These are phyloP conservation scores for Fusarium camptoceras DNA, from an alignment of 2,329 filamentous ascomycete species.

Conservation along the genomic window DNA sequence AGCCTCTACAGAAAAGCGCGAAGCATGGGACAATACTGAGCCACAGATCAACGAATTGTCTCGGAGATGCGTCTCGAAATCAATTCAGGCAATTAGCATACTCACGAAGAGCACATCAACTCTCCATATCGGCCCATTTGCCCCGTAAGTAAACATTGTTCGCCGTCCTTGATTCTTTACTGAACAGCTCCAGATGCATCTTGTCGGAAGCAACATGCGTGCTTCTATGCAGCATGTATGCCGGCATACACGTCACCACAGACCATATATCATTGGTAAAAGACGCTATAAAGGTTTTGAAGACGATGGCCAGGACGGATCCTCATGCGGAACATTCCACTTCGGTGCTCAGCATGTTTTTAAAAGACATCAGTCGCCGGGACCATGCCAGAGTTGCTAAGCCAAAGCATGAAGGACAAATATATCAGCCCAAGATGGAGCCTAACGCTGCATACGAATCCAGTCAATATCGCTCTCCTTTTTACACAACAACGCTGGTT, in stretches of 20 bases:
- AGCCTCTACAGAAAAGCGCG: constrained; percentile 45
- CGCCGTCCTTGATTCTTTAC: neutral
- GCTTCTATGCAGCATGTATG: constrained; percentile 68
- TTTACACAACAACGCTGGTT: neutral
- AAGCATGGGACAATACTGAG: neutral
- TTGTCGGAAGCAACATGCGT: constrained; percentile 67
- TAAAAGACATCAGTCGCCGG: constrained; percentile 31
- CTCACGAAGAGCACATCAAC: constrained; percentile 61
- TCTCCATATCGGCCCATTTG: constrained; percentile 65
- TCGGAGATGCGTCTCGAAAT: constrained; percentile 50
- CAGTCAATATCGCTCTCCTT: constrained; percentile 12
- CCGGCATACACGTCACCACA: constrained; percentile 59
- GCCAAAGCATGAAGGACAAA: neutral
- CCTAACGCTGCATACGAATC: neutral
- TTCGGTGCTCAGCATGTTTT: constrained; percentile 63
- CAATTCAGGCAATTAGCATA: constrained; percentile 59
- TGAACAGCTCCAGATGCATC: constrained; percentile 61
- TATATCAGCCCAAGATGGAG: neutral
- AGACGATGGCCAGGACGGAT: constrained; percentile 61
- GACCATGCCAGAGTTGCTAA: neutral
- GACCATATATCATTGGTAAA: constrained; percentile 55
- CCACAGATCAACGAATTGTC: constrained; percentile 60
- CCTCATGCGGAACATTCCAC: constrained; percentile 62
- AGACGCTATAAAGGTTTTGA: constrained; percentile 61
- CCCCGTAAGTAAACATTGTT: constrained; percentile 60